Percentiles rank a stretch among this genome's conserved stretches.
phyloP scores from a whole-genome alignment of 202 grass and related monocot genomes.

The Saccharum hybrid region DNA sequence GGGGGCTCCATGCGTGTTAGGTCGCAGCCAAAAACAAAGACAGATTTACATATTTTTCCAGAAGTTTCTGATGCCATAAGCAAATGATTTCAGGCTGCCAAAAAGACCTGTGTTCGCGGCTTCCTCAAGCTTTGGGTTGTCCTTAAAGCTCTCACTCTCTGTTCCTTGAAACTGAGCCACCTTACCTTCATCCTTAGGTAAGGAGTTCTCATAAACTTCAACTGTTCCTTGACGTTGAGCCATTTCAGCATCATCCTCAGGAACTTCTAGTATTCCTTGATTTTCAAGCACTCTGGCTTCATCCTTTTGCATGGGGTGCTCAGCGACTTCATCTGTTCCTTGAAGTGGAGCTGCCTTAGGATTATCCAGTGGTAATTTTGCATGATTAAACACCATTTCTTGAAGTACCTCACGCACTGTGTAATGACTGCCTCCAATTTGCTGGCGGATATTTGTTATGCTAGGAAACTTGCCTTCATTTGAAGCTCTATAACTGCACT shows the following conservation, averaged over 20 bases:
- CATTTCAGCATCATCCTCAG: constrained; percentile 26
- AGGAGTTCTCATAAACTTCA: neutral
- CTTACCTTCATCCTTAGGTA: too few relatives aligned
- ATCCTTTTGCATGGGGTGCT: too few relatives aligned
- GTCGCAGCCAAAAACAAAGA: too few relatives aligned
- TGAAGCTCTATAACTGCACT: too few relatives aligned
- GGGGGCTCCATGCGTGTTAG: too few relatives aligned
- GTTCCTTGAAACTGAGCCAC: too few relatives aligned
- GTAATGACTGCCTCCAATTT: constrained; percentile 47
- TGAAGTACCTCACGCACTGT: constrained; percentile 58
- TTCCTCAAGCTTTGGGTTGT: constrained; percentile 33
- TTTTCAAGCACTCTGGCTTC: constrained; percentile 22
- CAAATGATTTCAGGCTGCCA: constrained; percentile 67
- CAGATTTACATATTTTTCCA: too few relatives aligned
- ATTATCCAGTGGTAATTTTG: constrained; percentile 31
- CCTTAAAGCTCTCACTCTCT: too few relatives aligned
- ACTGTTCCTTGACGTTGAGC: too few relatives aligned
- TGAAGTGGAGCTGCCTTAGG: neutral
- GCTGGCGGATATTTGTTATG: too few relatives aligned
- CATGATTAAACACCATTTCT: constrained; percentile 61
- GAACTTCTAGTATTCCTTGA: too few relatives aligned
- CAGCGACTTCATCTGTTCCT: neutral
- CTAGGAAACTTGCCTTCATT: too few relatives aligned
- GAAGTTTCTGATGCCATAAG: constrained; percentile 26
- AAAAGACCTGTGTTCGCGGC: constrained; percentile 48